Conservation (phyloP, 257 asterid genomes). For the Solanum pimpinellifolium region DNA sequence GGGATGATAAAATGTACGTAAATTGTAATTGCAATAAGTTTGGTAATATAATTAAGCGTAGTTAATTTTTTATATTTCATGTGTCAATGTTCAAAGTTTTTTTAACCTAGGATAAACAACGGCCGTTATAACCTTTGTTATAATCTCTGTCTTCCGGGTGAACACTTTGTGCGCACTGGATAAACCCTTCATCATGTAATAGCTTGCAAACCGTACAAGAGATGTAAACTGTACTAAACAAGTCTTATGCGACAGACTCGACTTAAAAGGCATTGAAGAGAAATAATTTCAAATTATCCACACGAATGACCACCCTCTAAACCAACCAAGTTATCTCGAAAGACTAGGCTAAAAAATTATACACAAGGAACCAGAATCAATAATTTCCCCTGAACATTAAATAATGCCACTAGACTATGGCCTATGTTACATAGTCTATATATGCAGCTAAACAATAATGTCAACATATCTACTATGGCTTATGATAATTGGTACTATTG, state of each 20-base stretch:
- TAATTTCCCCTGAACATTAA: neutral
- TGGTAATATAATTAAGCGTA: neutral
- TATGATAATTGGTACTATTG: neutral
- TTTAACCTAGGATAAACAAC: too few species aligned
- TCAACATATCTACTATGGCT: neutral
- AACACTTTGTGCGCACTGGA: too few species aligned
- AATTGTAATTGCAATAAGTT: neutral
- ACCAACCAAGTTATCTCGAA: too few species aligned
- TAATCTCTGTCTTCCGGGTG: accelerated
- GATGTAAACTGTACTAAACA: too few species aligned
- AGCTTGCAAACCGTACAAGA: too few species aligned
- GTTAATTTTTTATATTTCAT: neutral
- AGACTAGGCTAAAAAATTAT: neutral
- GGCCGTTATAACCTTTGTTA: accelerated
- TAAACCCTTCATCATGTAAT: too few species aligned
- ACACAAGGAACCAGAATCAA: neutral
- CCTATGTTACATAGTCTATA: neutral
- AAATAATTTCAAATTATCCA: too few species aligned
- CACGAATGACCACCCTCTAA: too few species aligned
- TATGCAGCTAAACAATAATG: neutral
- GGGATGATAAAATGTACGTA: neutral
- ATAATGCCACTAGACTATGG: neutral
- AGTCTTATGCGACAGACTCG: too few species aligned
- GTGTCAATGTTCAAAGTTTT: neutral
- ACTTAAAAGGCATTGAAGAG: too few species aligned